phyloP scores from a whole-genome alignment of 1,139 yeast genomes.

The Kazachstania sp. region DNA sequence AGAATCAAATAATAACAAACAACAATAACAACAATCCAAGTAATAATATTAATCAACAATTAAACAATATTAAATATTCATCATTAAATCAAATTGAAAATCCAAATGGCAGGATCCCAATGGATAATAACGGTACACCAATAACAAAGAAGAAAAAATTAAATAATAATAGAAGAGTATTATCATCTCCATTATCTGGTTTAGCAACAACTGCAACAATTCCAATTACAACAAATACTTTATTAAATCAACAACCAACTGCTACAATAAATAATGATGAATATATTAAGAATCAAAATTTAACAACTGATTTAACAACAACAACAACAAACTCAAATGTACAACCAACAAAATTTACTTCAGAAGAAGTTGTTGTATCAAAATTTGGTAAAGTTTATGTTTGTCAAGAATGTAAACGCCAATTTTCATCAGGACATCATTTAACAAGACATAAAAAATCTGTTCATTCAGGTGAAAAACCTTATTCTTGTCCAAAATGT shows the following conservation, averaged over 20 bases:
- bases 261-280: not conserved
- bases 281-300: not conserved
- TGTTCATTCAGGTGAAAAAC: constrained; percentile 33
- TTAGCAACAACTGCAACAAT: constrained; percentile 1
- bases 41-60: constrained; percentile 3
- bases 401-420: constrained; percentile 31
- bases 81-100: constrained; percentile 8
- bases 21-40: not conserved
- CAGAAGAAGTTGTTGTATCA: constrained; percentile 28
- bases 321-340: constrained; percentile 2
- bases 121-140: constrained; percentile 1
- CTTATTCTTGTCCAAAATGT: constrained; percentile 33
- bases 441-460: constrained; percentile 33
- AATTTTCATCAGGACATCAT: constrained; percentile 33
- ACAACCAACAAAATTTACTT: constrained; percentile 20
- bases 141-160: constrained; percentile 4
- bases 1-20: constrained; percentile 3
- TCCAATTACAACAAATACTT: constrained; percentile 4
- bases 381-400: constrained; percentile 31
- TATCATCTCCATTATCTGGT: constrained; percentile 6
- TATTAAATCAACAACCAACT: not conserved
- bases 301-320: not conserved
- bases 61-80: constrained; percentile 4
- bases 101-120: constrained; percentile 1
- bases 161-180: constrained; percentile 1